These are phyloP conservation scores for Penicillium nucicola DNA, from an alignment of 495 filamentous ascomycete genomes.

Conservation along the genomic window DNA sequence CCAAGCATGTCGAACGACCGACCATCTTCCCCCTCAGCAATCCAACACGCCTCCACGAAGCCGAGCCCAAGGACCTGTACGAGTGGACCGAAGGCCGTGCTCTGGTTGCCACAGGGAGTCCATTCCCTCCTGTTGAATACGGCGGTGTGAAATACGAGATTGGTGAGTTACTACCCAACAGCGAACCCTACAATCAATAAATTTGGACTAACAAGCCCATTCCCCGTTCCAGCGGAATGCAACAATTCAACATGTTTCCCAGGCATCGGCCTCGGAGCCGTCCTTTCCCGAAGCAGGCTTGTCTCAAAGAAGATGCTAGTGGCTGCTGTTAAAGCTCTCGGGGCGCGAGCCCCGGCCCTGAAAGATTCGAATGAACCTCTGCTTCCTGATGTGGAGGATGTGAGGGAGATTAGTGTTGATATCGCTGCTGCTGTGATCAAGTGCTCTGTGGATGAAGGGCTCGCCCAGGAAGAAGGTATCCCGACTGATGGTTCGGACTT, in stretches of 20 bases:
- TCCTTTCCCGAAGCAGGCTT: slow-evolving; percentile 60
- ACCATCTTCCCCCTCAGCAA: slow-evolving; percentile 86
- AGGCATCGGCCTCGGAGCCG: slow-evolving; percentile 76
- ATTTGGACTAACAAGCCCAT: background rate
- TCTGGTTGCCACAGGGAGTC: slow-evolving; percentile 81
- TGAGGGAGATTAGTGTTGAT: slow-evolving; percentile 71
- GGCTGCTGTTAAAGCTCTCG: slow-evolving; percentile 70
- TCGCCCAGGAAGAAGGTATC: slow-evolving; percentile 51
- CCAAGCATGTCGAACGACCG: slow-evolving; percentile 69
- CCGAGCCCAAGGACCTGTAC: slow-evolving; percentile 71
- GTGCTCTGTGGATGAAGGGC: slow-evolving; percentile 63
- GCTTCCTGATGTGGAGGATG: slow-evolving; percentile 73
- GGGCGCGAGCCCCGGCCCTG: slow-evolving; percentile 66
- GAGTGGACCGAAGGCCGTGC: slow-evolving; percentile 76
- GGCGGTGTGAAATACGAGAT: slow-evolving; percentile 64
- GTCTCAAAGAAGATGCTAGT: slow-evolving; percentile 80
- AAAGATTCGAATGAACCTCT: slow-evolving; percentile 54
- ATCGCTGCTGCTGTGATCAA: slow-evolving; percentile 79
- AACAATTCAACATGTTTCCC: slow-evolving; percentile 90
- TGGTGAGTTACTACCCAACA: slow-evolving; percentile 31
- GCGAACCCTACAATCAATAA: background rate
- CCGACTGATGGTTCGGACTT: slow-evolving; percentile 51
- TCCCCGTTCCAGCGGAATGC: slow-evolving; percentile 62
- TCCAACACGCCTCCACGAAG: slow-evolving; percentile 82
- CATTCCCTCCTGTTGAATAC: slow-evolving; percentile 74